phyloP scores from a whole-genome alignment of 208 protist genomes.

The Novymonas esmeraldas region DNA sequence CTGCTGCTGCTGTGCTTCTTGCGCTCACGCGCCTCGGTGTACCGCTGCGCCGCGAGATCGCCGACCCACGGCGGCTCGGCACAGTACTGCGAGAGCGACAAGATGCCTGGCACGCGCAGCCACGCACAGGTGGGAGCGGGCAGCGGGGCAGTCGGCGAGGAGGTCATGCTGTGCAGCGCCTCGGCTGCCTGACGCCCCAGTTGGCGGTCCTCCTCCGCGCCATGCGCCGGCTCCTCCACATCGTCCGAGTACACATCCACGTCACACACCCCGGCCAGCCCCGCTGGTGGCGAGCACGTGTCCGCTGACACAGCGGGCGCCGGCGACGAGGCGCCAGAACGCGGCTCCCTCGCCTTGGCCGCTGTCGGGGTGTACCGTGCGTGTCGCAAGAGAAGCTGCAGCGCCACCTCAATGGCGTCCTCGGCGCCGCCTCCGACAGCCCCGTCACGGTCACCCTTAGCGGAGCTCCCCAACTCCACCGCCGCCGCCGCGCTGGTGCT shows the following conservation, averaged over 20 bases:
- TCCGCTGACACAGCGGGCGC: neutral
- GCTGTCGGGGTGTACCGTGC: neutral
- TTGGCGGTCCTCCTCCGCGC: conserved; percentile 5
- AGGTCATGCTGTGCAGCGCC: neutral
- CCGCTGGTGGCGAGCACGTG: neutral
- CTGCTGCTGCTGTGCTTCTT: conserved; percentile 19
- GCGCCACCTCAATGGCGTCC: conserved; percentile 28
- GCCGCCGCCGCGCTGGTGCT: neutral
- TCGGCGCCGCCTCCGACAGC: conserved; percentile 7
- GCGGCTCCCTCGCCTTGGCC: neutral
- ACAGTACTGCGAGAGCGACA: conserved; percentile 43
- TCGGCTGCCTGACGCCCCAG: conserved; percentile 4
- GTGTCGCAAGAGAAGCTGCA: conserved; percentile 22
- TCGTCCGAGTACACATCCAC: conserved; percentile 17
- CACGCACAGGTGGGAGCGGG: conserved; percentile 1
- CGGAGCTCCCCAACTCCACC: neutral
- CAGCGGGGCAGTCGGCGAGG: neutral
- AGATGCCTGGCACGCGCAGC: conserved; percentile 37
- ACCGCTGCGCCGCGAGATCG: conserved; percentile 27
- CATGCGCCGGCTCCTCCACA: conserved; percentile 7
- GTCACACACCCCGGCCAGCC: conserved; percentile 1
- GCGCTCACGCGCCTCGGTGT: conserved; percentile 22
- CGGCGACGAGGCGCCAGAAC: neutral
- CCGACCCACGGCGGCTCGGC: conserved; percentile 36
- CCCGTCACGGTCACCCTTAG: neutral